Evolutionary conservation across 2,329 filamentous ascomycete species (phyloP), one percentile per base, ranked within the genome.

Genomic region (Diaporthe sp.): DNA sequence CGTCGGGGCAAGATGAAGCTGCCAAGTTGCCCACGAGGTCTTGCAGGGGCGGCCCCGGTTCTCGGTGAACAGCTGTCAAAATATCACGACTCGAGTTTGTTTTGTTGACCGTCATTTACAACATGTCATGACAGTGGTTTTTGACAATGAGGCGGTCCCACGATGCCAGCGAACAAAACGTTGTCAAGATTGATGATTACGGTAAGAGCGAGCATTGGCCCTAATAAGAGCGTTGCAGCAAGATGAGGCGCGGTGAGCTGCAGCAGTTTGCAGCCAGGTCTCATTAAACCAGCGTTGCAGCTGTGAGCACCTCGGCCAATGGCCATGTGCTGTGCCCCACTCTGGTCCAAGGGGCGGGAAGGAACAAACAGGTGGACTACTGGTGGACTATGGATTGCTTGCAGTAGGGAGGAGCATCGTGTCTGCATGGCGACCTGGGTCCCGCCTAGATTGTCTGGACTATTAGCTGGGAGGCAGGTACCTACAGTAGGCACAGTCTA

Each of bases 211-310:
- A 50, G 28, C 28, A 50, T 19, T 22, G 58, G 38, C 52, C 30
- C 33, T 30, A 17, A 12, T 25, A 13, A n/a, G 30, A 64, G 10
- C 15, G 58, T 64, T 8, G n/a, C 58, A 64, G 58, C 58, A 64
- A 64, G 10, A 30, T 45, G 38, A 33, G 61, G 28, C 60, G 19
- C 40, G 17, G 60, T 17, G 40, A n/a, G 42, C n/a, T 47, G 40
- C 60, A 50, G 60, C 42, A 52, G 30, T 67, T 7, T 38, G 64
- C n/a, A 35, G 64, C 30, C 45, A 52, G 42, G 45, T n/a, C 42
- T 67, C 61, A 67, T 67, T 67, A 47, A 35, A 67, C 3, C 61
- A 67, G 61, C 42, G 61, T 67, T 67, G 45, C 61, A 67, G 15
- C 25, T n/a, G 61, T 22, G 60, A 35, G 13, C 30, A 25, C 42